A percentile compares a stretch with the other conserved stretches of the same genome.
Evolutionary conservation across 768 basidiomycete genomes (phyloP).

Genomic region (Pleurotus platypus): DNA sequence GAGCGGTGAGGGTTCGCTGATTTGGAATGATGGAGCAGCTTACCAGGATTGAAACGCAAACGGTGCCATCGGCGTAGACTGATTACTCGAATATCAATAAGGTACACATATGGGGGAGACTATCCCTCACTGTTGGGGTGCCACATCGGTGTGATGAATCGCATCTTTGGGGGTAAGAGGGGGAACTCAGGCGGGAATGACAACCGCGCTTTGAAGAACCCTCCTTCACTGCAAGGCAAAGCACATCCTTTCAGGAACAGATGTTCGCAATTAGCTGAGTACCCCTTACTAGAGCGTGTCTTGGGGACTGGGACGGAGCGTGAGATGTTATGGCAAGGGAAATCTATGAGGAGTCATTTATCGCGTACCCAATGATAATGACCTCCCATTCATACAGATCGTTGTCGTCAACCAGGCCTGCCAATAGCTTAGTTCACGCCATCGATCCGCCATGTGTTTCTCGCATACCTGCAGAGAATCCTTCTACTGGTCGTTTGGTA

Average conservation of each 20-base stretch:
- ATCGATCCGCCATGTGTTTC: not conserved
- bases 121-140: constrained; percentile 83
- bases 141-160: constrained; percentile 93
- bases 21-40: constrained; percentile 18
- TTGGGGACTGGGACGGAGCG: constrained; percentile 56
- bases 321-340: constrained; percentile 13
- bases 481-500: constrained; percentile 90
- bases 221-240: constrained; percentile 70
- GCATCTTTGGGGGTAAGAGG: constrained; percentile 91
- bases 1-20: constrained; percentile 5
- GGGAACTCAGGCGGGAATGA: constrained; percentile 91
- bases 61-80: constrained; percentile 92
- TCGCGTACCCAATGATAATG: constrained; percentile 82
- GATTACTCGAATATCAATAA: constrained; percentile 9
- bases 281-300: constrained; percentile 84
- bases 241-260: not conserved
- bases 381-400: constrained; percentile 98
- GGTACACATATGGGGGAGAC: constrained; percentile 21
- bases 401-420: constrained; percentile 90
- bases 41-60: constrained; percentile 95
- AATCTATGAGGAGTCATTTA: constrained; percentile 1
- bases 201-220: constrained; percentile 89
- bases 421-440: constrained; percentile 22
- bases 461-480: constrained; percentile 85
- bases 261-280: constrained; percentile 11